Evolutionary conservation across 208 protist species (phyloP).

Genomic region (Crithidia brevicula): DNA sequence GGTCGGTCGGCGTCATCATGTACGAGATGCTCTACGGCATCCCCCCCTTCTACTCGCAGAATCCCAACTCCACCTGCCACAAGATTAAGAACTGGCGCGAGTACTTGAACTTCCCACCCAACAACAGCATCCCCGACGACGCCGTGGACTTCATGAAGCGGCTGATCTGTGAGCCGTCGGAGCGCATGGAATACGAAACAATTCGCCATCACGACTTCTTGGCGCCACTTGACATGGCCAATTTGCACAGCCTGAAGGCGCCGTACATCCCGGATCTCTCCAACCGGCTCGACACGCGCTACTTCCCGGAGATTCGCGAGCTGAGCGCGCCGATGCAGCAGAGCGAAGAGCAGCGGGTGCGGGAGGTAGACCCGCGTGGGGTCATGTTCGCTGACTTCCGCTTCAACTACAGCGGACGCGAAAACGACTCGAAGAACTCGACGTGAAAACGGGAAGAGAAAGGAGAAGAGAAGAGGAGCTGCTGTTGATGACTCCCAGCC

Average conservation of each 20-base stretch:
- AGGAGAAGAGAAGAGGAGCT: no score
- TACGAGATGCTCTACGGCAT: constrained; percentile 98
- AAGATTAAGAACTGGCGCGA: constrained; percentile 96
- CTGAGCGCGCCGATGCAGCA: constrained; percentile 31
- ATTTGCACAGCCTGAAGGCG: constrained; percentile 59
- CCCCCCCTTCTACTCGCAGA: constrained; percentile 95
- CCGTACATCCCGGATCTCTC: constrained; percentile 75
- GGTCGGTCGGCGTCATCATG: constrained; percentile 98
- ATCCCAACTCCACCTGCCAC: constrained; percentile 90
- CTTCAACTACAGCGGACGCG: constrained; percentile 58
- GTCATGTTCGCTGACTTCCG: constrained; percentile 91
- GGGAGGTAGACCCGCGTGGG: constrained; percentile 81
- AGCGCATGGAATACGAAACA: constrained; percentile 78
- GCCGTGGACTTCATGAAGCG: constrained; percentile 93
- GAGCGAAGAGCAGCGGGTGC: constrained; percentile 58
- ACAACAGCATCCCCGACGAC: constrained; percentile 79
- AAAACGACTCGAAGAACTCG: constrained; percentile 13
- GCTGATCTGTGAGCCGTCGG: constrained; percentile 86
- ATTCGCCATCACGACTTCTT: constrained; percentile 90
- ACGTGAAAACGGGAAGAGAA: no score
- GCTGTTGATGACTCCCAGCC: no score
- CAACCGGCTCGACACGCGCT: constrained; percentile 82
- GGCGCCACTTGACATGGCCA: constrained; percentile 62
- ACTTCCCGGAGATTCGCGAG: constrained; percentile 89
- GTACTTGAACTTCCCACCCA: constrained; percentile 88